A percentile compares a stretch with the other conserved stretches of the same genome.
phyloP scores from a whole-genome alignment of 2,329 filamentous ascomycete genomes.

The Eutypella sp. region DNA sequence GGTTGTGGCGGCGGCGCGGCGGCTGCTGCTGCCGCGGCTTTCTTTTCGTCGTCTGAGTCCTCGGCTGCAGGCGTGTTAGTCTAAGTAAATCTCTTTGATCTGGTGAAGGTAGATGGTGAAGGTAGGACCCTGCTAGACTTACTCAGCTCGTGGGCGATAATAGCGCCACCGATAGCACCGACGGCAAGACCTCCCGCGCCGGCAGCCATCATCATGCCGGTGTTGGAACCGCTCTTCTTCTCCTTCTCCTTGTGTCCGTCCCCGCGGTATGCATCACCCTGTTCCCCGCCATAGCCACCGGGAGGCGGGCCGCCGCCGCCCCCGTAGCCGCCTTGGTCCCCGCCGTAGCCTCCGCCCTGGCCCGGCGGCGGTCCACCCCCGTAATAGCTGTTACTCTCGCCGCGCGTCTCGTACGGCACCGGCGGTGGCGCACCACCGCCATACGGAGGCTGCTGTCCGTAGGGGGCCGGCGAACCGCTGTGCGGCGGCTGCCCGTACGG shows the following conservation, averaged over 20 bases:
- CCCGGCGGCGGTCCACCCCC: background rate
- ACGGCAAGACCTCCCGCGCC: slow-evolving; percentile 52
- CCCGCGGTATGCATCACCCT: slow-evolving; percentile 1
- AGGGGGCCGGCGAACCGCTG: no score
- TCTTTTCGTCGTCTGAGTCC: slow-evolving; percentile 15
- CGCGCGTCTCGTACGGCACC: background rate
- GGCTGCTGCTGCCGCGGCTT: slow-evolving; percentile 1
- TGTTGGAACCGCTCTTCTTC: slow-evolving; percentile 35
- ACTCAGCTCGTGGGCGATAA: slow-evolving; percentile 52
- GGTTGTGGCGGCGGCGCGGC: slow-evolving; percentile 2
- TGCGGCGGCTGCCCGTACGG: no score
- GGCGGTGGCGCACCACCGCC: background rate
- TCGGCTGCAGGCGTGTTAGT: slow-evolving; percentile 4
- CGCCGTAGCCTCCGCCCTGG: slow-evolving; percentile 3
- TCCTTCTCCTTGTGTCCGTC: slow-evolving; percentile 21
- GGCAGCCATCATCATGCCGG: slow-evolving; percentile 46
- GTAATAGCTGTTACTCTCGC: slow-evolving; percentile 5
- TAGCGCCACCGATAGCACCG: slow-evolving; percentile 49
- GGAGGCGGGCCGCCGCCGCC: slow-evolving; percentile 4
- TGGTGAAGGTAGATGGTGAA: background rate
- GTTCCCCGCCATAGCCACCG: slow-evolving; percentile 6
- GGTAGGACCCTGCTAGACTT: slow-evolving; percentile 26
- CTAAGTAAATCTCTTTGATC: background rate
- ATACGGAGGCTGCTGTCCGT: background rate
- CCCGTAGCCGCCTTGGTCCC: slow-evolving; percentile 11